A percentile compares a stretch with the other conserved stretches of the same genome.
phyloP scores from a whole-genome alignment of 306 rosid genomes.

The Cyclanthera cordifolia region DNA sequence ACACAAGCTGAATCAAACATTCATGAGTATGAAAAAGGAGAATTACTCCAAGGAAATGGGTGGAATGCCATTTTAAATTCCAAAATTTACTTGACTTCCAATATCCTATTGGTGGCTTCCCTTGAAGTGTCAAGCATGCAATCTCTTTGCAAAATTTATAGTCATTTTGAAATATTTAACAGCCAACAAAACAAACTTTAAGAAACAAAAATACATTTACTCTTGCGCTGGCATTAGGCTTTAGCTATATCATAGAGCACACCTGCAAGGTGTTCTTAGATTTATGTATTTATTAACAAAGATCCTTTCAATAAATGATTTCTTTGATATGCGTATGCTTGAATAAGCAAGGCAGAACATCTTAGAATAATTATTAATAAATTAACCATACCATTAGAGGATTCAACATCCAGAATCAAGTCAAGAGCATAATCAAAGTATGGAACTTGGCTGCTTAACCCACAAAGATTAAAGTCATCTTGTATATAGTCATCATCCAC shows the following conservation, averaged over 20 bases:
- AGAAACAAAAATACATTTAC: background rate
- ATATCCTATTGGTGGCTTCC: background rate
- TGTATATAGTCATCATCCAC: conserved; percentile 75
- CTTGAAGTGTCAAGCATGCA: background rate
- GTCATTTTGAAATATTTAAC: background rate
- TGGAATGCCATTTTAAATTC: background rate
- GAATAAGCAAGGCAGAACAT: background rate
- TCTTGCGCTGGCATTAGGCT: background rate
- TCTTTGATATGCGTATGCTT: background rate
- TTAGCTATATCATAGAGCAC: background rate
- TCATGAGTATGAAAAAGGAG: background rate
- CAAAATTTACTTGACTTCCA: background rate
- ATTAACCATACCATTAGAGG: conserved; percentile 53
- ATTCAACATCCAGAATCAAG: conserved; percentile 64
- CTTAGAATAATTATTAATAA: background rate
- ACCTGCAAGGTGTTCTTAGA: background rate
- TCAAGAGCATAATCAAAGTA: conserved; percentile 83
- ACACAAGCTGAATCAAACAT: background rate
- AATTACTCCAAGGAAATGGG: conserved; percentile 3
- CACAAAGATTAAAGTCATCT: conserved; percentile 85
- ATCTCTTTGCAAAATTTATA: background rate
- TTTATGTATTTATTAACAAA: background rate
- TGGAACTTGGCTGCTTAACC: conserved; percentile 73
- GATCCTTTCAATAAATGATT: background rate
- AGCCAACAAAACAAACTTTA: background rate